Conservation (phyloP, 768 basidiomycete genomes). For the Terana coerulea region DNA sequence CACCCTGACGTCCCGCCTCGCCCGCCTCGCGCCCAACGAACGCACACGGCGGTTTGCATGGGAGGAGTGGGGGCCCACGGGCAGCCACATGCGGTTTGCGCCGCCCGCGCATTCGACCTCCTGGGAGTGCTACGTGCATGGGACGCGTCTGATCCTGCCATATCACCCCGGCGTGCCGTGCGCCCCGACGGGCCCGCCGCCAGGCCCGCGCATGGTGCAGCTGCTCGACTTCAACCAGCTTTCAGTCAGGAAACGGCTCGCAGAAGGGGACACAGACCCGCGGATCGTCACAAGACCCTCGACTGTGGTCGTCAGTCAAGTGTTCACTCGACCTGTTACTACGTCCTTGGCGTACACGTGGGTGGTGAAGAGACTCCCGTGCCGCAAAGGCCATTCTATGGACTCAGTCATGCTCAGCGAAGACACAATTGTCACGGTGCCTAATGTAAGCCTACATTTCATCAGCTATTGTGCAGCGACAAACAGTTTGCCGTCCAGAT, state of each 20-base stretch:
- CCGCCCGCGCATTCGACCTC: constrained; percentile 26
- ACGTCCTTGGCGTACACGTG: constrained; percentile 47
- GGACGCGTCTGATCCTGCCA: constrained; percentile 39
- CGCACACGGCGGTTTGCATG: constrained; percentile 34
- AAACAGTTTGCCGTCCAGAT: background rate
- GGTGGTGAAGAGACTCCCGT: constrained; percentile 17
- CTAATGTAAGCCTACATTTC: constrained; percentile 21
- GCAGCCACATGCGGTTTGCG: constrained; percentile 39
- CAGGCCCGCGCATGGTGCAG: constrained; percentile 26
- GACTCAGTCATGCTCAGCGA: constrained; percentile 50
- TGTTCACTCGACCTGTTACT: constrained; percentile 39
- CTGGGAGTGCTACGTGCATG: constrained; percentile 65
- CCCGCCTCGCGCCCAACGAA: constrained; percentile 16
- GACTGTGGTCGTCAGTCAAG: constrained; percentile 21
- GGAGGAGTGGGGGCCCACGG: constrained; percentile 49
- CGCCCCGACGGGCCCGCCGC: background rate
- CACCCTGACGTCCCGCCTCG: constrained; percentile 30
- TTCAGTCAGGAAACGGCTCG: constrained; percentile 29
- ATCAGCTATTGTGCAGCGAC: too few species aligned
- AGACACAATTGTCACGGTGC: constrained; percentile 49
- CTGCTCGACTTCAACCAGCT: constrained; percentile 53
- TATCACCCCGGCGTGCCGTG: background rate
- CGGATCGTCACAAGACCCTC: constrained; percentile 13
- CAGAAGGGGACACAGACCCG: constrained; percentile 8
- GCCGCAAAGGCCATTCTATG: constrained; percentile 8